Base-by-base conservation (phyloP, 768 basidiomycete genomes). In the Tricholoma terreum region DNA sequence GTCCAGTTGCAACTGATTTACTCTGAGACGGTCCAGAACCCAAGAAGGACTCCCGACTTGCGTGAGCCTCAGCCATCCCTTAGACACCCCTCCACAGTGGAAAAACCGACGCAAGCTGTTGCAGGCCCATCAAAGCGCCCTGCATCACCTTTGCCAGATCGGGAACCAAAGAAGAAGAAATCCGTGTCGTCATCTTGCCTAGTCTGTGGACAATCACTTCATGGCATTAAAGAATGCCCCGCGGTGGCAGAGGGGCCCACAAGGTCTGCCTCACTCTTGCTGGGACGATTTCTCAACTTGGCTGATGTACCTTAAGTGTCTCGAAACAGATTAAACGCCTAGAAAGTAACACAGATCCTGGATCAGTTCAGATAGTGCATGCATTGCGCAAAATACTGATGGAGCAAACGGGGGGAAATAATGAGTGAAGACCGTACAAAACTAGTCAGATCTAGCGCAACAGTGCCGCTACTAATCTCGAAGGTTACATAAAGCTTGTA, bases 141-240 rank as follows among this genome's bases (percentile, higher is more conserved):
- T 27, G 65, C 67, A 53, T 72, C 75, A 3, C 73, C 74, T 21
- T 61, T 60, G 30, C n/a, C 56, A 6, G 64, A 61, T 5, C 71
- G 69, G 52, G 60, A 63, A 35, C 22, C 15, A 52, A 69, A 66
- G 63, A 81, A 81, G 70, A 80, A 78, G 63, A 65, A 59, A 45
- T 35, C 58, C 1, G 8, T 40, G 10, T 14, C 57, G 6, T 52
- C 71, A 27, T 15, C 19, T 6, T 90, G 87, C 59, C 64, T 70
- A 3, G 71, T 88, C 38, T 90, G 89, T 58, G 70, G 67, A 42
- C 61, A 60, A 27, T 59, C 70, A 3, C 71, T 78, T 38, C 67
- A 70, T 67, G 58, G 74, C 19, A 59, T 82, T 9, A 77, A 81
- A 64, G 75, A 79, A 24, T 92, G 90, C 64, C 81, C 85, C 14